Evolutionary conservation across 2,329 filamentous ascomycete genomes (phyloP), one percentile per base, ranked within the genome.

Genomic region (Hymenoscyphus scutula): DNA sequence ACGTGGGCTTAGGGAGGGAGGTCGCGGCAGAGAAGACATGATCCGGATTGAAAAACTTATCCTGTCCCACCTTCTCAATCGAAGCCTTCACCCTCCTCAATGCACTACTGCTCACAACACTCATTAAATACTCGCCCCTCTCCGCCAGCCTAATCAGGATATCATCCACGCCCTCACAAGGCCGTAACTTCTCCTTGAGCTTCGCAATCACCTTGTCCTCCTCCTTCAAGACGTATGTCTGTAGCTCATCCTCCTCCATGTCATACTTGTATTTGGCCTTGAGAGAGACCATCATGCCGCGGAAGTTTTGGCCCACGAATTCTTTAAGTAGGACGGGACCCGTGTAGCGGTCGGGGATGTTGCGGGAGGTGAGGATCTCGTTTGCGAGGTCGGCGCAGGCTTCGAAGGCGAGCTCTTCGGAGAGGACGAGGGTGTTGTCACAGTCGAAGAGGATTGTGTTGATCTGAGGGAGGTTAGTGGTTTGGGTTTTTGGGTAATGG

Each of bases 251-350:
- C 23, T 82, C 76, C 29, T 77, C 71, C 77, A 97, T 84, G 59
- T 82, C 78, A 77, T 96, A 94, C 77, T 82, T 81, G 81, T 91
- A 87, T 77, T 90, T 89, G 76, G 86, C 79, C 77, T 92, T 87
- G 65, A 97, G 85, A 65, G 85, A 86, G 63, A 81, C 77, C 78
- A 96, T 88, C 91, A 96, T 96, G 77, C 91, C 91, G 70, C 92
- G 91, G 84, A 96, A 97, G 84, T 96, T 96, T 76, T 95, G 89
- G 71, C 93, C 92, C 70, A 97, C 91, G 73, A 96, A 97, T 79
- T 96, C 90, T 70, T 82, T 80, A 78, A 96, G 90, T 67, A 97
- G 87, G 64, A 86, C 82, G 56, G 88, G 84, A 73, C 89, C 89
- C 3, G 90, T 92, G 81, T 96, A 97, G 74, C 84, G 85, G 70